These are phyloP conservation scores for Saturnispora ahearnii DNA, from an alignment of 805 yeast genomes.

Conservation along the genomic window DNA sequence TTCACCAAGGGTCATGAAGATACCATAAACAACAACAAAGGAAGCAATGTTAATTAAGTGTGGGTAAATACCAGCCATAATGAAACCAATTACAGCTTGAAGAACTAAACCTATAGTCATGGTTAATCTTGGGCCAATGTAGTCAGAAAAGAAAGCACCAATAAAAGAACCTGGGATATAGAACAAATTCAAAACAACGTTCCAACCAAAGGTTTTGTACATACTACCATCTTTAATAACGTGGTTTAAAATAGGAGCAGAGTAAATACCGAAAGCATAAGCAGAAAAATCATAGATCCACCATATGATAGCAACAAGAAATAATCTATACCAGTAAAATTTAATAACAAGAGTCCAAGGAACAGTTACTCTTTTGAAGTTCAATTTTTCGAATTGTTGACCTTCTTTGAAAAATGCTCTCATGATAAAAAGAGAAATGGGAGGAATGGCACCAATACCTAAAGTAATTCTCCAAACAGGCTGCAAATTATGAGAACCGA, in stretches of 20 bases:
- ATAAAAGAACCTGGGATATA: conserved; percentile 83
- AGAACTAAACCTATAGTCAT: conserved; percentile 54
- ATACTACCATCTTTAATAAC: conserved; percentile 54
- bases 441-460: conserved; percentile 87
- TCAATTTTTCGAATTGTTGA: conserved; percentile 57
- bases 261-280: too few species aligned
- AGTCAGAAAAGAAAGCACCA: conserved; percentile 80
- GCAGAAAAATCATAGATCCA: conserved; percentile 85
- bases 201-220: conserved; percentile 84
- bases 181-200: conserved; percentile 76
- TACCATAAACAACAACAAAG: conserved; percentile 80
- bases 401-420: conserved; percentile 72
- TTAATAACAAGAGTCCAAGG: conserved; percentile 67
- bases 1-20: conserved; percentile 76
- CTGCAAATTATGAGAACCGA: conserved; percentile 55
- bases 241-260: conserved; percentile 54
- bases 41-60: conserved; percentile 59
- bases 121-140: conserved; percentile 80
- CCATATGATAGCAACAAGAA: conserved; percentile 73
- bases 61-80: conserved; percentile 67
- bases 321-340: conserved; percentile 76
- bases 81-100: conserved; percentile 74
- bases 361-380: conserved; percentile 51
- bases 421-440: conserved; percentile 64
- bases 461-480: conserved; percentile 89